Base-by-base conservation (phyloP, 345 rosid genomes). In the Laguncularia racemosa region DNA sequence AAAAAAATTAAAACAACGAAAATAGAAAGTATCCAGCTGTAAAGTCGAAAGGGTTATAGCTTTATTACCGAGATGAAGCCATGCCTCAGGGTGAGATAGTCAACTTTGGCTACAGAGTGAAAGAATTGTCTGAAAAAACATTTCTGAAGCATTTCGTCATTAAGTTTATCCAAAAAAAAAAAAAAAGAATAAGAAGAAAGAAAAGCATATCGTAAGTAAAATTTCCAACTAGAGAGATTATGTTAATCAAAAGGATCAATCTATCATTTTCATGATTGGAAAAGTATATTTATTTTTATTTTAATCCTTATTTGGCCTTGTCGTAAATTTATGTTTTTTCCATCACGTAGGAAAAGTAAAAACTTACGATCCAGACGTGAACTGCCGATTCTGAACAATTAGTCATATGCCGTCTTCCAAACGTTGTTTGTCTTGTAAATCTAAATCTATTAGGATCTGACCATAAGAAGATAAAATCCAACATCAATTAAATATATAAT, bases 41-140 rank as follows among this genome's bases (percentile, higher is more conserved):
- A n/a, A n/a, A n/a, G n/a, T n/a, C n/a, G n/a, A n/a, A n/a, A n/a
- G n/a, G n/a, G 5, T 23, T 23, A 23, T 23, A 1, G 28, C 28
- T 23, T 33, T 33, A 75, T 67, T 49, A 88, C 92, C 52, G 76
- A 40, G 38, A 88, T 67, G 78, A 88, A 88, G 18, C 88, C 92
- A 51, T 83, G 96, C 48, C 96, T 91, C 13, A 88, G 64, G 7
- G 96, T 88, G 46, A 88, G 79, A 49, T 85, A 88, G 63, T 88
- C 96, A 6, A 83, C 80, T 78, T 83, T 88, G 0, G 83, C 92
- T 16, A 88, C 88, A 0, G 96, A 85, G 18, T 56, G 58, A 62
- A 68, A 81, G 64, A 88, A 85, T 65, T 83, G 96, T 33, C 79
- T 51, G 70, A 85, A 83, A 71, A 88, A 88, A 62, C 88, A 88